Evolutionary conservation across 2,329 filamentous ascomycete species (phyloP), one percentile per base, ranked within the genome.

Genomic region (Colletotrichum liriopes): DNA sequence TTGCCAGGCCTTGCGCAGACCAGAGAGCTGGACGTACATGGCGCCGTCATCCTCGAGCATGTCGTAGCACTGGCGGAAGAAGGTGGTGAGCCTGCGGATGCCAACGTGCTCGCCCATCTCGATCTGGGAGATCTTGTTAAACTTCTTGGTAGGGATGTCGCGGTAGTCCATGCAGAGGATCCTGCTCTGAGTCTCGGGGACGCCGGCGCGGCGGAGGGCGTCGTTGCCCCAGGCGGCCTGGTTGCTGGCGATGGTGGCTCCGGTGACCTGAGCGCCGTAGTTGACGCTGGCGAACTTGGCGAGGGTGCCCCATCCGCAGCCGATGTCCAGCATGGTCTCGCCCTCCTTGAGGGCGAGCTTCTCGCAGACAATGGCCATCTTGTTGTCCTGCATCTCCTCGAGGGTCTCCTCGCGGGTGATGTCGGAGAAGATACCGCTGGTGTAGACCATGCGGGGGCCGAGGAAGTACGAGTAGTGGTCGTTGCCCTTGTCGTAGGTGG

Each of bases 81-180:
- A 98, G 74, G 86, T 84, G 71, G 87, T 86, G 80, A 98, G 93
- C 85, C 98, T 93, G 76, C 95, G 93, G 73, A 98, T 93, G 86
- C 96, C 96, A 77, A 98, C 96, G 86, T 99, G 96, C 88, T 98
- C 96, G 66, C 94, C 95, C 96, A 98, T 98, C 85, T 99, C 96
- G 67, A 98, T 91, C 83, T 94, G 97, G 77, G 95, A 98, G 80
- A 98, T 98, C 87, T 98, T 97, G 85, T 97, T 91, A 88, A 96
- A 98, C 77, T 93, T 85, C 26, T 94, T 92, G 26, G 93, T 89
- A 37, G 94, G 94, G 76, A 96, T 95, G 80, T 98, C 96, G 79
- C 96, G 94, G 88, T 98, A 99, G 84, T 98, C 96, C 90, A 95
- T 94, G 89, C 96, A 98, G 75, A 98, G 87, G 80, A 98, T 95